Conservation (phyloP, 2,329 filamentous ascomycete genomes). For the Xylaria sp. region DNA sequence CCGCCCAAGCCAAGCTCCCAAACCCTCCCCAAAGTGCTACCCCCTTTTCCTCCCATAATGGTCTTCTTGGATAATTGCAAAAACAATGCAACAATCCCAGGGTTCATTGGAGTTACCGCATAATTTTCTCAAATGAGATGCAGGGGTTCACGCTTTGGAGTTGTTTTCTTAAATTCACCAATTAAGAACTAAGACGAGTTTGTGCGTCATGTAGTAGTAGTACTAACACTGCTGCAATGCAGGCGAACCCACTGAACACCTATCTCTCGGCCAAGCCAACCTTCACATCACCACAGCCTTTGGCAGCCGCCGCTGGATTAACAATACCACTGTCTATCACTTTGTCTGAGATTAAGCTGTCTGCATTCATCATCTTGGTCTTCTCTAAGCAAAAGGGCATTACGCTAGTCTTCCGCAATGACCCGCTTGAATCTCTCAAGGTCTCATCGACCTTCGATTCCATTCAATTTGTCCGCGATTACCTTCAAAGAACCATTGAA, state of each 20-base stretch:
- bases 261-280: conserved; percentile 90
- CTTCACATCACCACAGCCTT: conserved; percentile 91
- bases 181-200: conserved; percentile 39
- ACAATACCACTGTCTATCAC: conserved; percentile 99
- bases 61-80: conserved; percentile 32
- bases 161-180: conserved; percentile 42
- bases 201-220: conserved; percentile 51
- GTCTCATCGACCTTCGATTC: conserved; percentile 99
- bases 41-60: conserved; percentile 21
- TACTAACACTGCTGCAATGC: conserved; percentile 60
- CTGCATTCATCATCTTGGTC: conserved; percentile 96
- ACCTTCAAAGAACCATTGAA: conserved; percentile 95
- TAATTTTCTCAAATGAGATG: conserved; percentile 50
- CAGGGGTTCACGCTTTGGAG: conserved; percentile 50
- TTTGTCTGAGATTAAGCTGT: conserved; percentile 92
- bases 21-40: conserved; percentile 7
- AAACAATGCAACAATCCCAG: conserved; percentile 29
- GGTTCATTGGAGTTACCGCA: conserved; percentile 50
- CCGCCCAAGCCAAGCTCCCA: conserved; percentile 13
- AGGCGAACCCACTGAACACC: conserved; percentile 96
- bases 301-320: conserved; percentile 89
- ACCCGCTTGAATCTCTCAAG: conserved; percentile 96
- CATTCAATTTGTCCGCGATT: conserved; percentile 97
- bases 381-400: conserved; percentile 98
- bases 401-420: conserved; percentile 96